phyloP scores from a whole-genome alignment of 306 rosid genomes.

The Neltuma alba region DNA sequence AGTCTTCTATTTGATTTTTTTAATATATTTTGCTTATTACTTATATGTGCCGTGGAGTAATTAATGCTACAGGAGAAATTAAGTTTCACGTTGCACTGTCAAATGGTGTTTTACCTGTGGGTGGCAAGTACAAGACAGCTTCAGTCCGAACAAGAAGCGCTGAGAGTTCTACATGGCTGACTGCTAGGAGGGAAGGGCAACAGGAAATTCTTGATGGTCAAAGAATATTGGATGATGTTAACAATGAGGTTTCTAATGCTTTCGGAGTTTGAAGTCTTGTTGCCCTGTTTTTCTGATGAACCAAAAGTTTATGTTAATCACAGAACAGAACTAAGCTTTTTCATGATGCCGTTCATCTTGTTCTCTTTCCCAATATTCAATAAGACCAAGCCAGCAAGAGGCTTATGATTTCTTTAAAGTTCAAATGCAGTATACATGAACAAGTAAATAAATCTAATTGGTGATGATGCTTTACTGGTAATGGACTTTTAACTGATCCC shows the following conservation, averaged over 20 bases:
- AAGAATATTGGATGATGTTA: constrained; percentile 52
- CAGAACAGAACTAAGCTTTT: background rate
- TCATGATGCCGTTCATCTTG: background rate
- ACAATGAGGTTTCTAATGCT: constrained; percentile 50
- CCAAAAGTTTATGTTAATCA: background rate
- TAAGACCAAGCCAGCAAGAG: background rate
- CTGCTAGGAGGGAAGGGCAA: constrained; percentile 73
- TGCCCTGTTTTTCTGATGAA: constrained; percentile 10
- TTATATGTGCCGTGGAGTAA: constrained; percentile 23
- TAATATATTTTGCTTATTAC: background rate
- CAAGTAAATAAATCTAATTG: background rate
- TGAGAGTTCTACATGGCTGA: constrained; percentile 61
- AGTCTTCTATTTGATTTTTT: constrained; percentile 4
- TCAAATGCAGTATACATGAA: background rate
- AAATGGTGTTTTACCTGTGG: constrained; percentile 64
- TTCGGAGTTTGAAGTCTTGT: background rate
- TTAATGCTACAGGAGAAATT: constrained; percentile 54
- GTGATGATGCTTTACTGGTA: background rate
- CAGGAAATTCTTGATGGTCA: constrained; percentile 66
- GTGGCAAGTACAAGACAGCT: constrained; percentile 60
- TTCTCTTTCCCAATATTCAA: background rate
- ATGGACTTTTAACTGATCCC: constrained; percentile 17
- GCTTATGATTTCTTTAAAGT: background rate
- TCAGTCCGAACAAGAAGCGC: constrained; percentile 48
- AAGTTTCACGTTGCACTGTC: constrained; percentile 65